A percentile compares a stretch with the other conserved stretches of the same genome.
Conservation (phyloP, 148 eudicot genomes). For the Mesembryanthemum crystallinum region DNA sequence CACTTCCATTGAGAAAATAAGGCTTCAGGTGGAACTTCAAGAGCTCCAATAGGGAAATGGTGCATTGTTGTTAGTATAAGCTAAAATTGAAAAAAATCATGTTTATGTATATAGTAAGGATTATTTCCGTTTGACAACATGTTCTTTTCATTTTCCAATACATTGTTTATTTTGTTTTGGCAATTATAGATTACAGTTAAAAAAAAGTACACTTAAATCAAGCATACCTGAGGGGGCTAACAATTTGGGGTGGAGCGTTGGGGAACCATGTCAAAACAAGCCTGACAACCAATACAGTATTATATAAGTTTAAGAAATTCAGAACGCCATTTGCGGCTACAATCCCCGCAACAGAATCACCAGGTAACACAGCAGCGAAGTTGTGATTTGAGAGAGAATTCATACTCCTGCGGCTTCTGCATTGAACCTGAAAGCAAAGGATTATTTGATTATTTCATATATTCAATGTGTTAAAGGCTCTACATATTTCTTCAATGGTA, state of each 20-base stretch:
- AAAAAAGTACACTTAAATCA: background rate
- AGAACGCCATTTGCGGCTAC: conserved; percentile 76
- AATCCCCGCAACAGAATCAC: conserved; percentile 81
- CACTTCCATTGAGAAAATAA: no score
- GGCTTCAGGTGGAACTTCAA: no score
- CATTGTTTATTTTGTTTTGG: background rate
- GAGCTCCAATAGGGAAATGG: no score
- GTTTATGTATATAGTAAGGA: no score
- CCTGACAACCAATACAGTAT: conserved; percentile 70
- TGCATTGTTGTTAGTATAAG: no score
- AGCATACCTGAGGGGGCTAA: conserved; percentile 79
- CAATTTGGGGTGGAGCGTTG: conserved; percentile 77
- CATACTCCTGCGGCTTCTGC: conserved; percentile 40
- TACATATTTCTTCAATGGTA: background rate
- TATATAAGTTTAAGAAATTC: conserved; percentile 86
- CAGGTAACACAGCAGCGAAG: conserved; percentile 91
- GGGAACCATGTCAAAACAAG: conserved; percentile 98
- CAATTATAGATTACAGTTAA: background rate
- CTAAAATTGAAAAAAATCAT: no score
- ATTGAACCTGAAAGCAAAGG: conserved; percentile 45
- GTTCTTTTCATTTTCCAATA: no score
- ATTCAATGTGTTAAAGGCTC: background rate
- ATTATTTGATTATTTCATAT: background rate
- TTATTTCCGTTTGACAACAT: no score
- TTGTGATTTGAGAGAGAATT: conserved; percentile 49